Conservation (phyloP, 192 early-diverging fungal species). For the Dimargaris xerosporica region DNA sequence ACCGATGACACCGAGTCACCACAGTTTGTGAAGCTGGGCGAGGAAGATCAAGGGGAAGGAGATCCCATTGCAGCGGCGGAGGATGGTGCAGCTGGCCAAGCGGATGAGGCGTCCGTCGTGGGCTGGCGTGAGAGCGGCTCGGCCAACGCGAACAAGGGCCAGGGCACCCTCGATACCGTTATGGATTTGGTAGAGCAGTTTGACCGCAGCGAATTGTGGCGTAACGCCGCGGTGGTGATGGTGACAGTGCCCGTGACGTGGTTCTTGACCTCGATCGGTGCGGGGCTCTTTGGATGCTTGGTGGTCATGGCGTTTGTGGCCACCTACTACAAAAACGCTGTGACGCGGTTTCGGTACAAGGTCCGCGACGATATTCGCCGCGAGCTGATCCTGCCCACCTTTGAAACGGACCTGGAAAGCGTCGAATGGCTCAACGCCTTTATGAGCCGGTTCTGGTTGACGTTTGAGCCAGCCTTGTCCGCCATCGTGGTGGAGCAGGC, state of each 20-base stretch:
- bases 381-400: slow-evolving; percentile 33
- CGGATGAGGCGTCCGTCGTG: background rate
- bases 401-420: slow-evolving; percentile 38
- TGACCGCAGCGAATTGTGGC: slow-evolving; percentile 30
- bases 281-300: slow-evolving; percentile 27
- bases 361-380: slow-evolving; percentile 53
- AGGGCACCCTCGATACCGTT: slow-evolving; percentile 13
- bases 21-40: too few species aligned
- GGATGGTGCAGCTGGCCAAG: too few species aligned
- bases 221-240: slow-evolving; percentile 34
- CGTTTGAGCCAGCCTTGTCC: slow-evolving; percentile 75
- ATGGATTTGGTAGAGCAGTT: slow-evolving; percentile 26
- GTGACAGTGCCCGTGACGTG: slow-evolving; percentile 29
- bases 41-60: too few species aligned
- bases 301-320: slow-evolving; percentile 23
- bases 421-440: slow-evolving; percentile 90
- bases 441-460: slow-evolving; percentile 72
- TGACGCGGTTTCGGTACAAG: slow-evolving; percentile 47
- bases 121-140: slow-evolving; percentile 6
- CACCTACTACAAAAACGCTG: slow-evolving; percentile 60
- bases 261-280: slow-evolving; percentile 24
- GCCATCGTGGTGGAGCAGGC: slow-evolving; percentile 51
- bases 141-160: background rate
- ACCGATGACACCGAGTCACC: too few species aligned
- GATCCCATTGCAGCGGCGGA: too few species aligned